Base-by-base conservation (phyloP, 768 basidiomycete genomes). In the Tricholoma saponaceum region DNA sequence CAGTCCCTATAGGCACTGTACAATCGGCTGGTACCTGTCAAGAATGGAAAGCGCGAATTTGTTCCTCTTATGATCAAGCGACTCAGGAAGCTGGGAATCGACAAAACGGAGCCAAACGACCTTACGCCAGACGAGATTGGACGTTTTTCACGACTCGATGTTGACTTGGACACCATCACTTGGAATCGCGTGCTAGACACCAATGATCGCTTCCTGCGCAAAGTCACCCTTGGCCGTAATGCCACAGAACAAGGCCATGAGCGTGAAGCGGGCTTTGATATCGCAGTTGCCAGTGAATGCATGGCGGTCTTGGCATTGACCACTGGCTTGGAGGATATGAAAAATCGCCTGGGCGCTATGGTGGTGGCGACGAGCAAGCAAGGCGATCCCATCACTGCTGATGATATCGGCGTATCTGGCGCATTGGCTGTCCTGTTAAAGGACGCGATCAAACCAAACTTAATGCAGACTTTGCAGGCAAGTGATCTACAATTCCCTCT, bases 131-230 rank as follows among this genome's bases (percentile, higher is more conserved):
- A 97, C 64, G 97, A 99, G 72, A 86, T 92, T 66, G 87, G 80
- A 58, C 83, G 82, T 57, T 99, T 98, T 66, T 92, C 92, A 25
- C 86, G 97, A 50, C 83, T 99, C 14, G 95, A 98, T 64, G 82
- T 99, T 53, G 94, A 98, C 70, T 78, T 86, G 2, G 81, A 84
- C 37, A 96, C 94, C 22, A 92, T 99, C 62, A 98, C 95, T 53
- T 98, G 96, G 95, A 93, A 97, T 72, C 94, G 96, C 47, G 96
- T 99, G 20, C 69, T 98, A 55, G 96, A 99, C 70, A 92, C 90
- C 62, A 98, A 99, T 72, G 96, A 99, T 71, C 87, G 96, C 55
- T 98, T 95, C 83, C 78, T 99, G 62, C 90, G 96, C 57, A 93
- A 90, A 73, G 87, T 98, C 67, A 92, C 91, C 32, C 80, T 98